These are phyloP conservation scores for Ilyonectria destructans DNA, from an alignment of 2,329 filamentous ascomycete genomes.

Conservation along the genomic window DNA sequence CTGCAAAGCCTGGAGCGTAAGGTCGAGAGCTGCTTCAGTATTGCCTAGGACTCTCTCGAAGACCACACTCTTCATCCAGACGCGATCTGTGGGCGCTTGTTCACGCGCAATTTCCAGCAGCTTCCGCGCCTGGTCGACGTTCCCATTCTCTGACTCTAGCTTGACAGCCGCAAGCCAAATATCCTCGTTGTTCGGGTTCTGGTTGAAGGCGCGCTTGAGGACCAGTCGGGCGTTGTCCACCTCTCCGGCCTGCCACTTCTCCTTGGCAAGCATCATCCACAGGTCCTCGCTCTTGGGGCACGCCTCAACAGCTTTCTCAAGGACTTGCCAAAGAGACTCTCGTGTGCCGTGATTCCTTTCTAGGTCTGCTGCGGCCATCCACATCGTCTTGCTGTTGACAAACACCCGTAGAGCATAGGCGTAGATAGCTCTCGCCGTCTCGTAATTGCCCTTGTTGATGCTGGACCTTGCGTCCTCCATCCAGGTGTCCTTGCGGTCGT, in stretches of 20 bases:
- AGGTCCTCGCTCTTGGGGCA: conserved; percentile 92
- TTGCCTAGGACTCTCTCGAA: conserved; percentile 92
- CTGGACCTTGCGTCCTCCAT: conserved; percentile 91
- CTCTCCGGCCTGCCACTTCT: conserved; percentile 92
- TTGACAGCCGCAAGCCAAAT: conserved; percentile 98
- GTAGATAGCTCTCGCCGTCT: conserved; percentile 94
- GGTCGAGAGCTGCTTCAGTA: conserved; percentile 84
- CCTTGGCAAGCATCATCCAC: conserved; percentile 96
- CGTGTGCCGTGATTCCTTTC: conserved; percentile 91
- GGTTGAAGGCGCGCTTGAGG: conserved; percentile 90
- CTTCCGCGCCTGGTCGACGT: conserved; percentile 85
- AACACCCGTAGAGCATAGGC: conserved; percentile 93
- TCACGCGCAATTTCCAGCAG: conserved; percentile 87
- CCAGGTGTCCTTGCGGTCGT: conserved; percentile 96
- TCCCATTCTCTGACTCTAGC: conserved; percentile 90
- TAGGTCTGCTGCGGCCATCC: conserved; percentile 91
- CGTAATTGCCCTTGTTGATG: conserved; percentile 86
- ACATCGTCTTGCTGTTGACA: conserved; percentile 88
- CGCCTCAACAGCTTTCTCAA: conserved; percentile 94
- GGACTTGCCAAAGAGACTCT: conserved; percentile 85
- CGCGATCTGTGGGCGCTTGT: conserved; percentile 93
- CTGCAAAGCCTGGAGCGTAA: conserved; percentile 89
- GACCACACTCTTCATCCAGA: conserved; percentile 96
- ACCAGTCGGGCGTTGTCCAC: conserved; percentile 90
- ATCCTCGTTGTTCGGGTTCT: conserved; percentile 97